Evolutionary conservation across 2,329 filamentous ascomycete genomes (phyloP).

Genomic region (Coleophoma crateriformis): DNA sequence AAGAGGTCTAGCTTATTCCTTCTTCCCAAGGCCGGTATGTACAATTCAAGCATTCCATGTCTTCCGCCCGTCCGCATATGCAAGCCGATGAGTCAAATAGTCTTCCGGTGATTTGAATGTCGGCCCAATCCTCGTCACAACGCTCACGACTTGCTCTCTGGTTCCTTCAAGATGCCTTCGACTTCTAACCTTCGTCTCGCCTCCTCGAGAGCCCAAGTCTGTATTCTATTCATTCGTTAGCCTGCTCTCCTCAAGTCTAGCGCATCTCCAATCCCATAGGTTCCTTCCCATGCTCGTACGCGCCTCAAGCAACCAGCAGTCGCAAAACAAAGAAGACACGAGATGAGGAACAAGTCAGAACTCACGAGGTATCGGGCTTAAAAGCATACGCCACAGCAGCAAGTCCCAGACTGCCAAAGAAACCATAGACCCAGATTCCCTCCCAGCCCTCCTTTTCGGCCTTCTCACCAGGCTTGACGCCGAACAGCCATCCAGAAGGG

Average conservation of each 20-base stretch:
- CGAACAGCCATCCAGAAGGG: slow-evolving; percentile 87
- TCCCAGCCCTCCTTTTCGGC: slow-evolving; percentile 97
- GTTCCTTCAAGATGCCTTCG: slow-evolving; percentile 88
- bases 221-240: slow-evolving; percentile 65
- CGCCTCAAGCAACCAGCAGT: not conserved
- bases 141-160: slow-evolving; percentile 32
- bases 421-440: slow-evolving; percentile 76
- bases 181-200: slow-evolving; percentile 90
- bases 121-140: too few species aligned
- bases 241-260: slow-evolving; percentile 3
- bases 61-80: too few species aligned
- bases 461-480: slow-evolving; percentile 92
- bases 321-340: slow-evolving; percentile 5
- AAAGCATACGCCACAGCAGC: slow-evolving; percentile 82
- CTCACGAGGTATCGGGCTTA: slow-evolving; percentile 98
- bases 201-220: slow-evolving; percentile 98
- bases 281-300: not conserved
- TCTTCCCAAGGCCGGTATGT: too few species aligned
- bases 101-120: too few species aligned
- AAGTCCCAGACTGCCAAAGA: slow-evolving; percentile 70
- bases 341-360: slow-evolving; percentile 25
- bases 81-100: too few species aligned
- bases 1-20: too few species aligned
- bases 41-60: too few species aligned
- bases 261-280: not conserved